Evolutionary conservation across 140 eudicot genomes (phyloP), one percentile per base, ranked within the genome.

Genomic region (Oenanthe javanica): DNA sequence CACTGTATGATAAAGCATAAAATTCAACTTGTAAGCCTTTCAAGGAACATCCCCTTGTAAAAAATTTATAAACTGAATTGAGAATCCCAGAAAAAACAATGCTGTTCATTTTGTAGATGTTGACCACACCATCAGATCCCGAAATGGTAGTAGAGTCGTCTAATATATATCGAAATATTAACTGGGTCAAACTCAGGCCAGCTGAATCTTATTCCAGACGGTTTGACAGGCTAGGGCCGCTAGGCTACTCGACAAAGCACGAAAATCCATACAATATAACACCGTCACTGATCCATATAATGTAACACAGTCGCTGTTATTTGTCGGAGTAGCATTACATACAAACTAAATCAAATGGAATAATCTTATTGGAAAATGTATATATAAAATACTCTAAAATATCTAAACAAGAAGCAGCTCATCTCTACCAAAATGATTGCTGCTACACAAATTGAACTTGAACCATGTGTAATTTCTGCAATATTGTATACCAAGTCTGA

Each of bases 1-100:
- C 66, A 21, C 43, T 71, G 9, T 31, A 5, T 11, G 15, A 74
- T 74, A 74, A 74, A 46, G 78, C 78, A 75, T 75, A 75, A 75
- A 47, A 75, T 75, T 75, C 78, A 4, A n/a, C 0, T 48, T 75
- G 78, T 75, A n/a, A n/a, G 42, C 78, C 55, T 47, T 48, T 6
- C 8, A 1, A 48, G 77, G 77, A 45, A 73, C 77, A 73, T 73
- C 78, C 4, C 36, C 19, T 49, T 19, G 5, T 72, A 72, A 1
- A 3, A 72, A 72, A 72, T 21, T 40, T 38, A 38, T 13, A 70
- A 36, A 4, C 23, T 70, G 75, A 70, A 38, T 38, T 5, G 48
- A 9, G 75, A 36, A 27, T 38, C 75, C 75, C 31, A 69, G 75
- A 69, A 31, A 15, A 69, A 69, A 36, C 75, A 69, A 69, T 14